Evolutionary conservation across 495 filamentous ascomycete genomes (phyloP).

Genomic region (Apodospora peruviana): DNA sequence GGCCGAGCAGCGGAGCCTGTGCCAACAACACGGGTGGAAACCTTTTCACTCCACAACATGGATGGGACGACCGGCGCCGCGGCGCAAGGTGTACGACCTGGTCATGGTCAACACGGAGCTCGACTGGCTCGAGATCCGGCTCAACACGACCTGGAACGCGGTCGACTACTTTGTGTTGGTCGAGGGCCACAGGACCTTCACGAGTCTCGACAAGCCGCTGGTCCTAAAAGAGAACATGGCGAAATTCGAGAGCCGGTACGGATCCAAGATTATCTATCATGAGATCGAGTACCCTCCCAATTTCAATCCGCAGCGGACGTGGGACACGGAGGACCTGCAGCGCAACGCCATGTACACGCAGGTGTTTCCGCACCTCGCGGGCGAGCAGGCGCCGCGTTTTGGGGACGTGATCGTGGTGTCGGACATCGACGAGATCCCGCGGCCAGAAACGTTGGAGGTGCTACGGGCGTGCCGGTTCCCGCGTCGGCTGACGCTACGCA

Average conservation of each 20-base stretch:
- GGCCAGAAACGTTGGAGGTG: constrained; percentile 36
- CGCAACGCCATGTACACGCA: constrained; percentile 46
- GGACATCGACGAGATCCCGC: constrained; percentile 51
- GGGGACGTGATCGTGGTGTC: constrained; percentile 42
- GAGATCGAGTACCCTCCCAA: constrained; percentile 38
- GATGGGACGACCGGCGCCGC: too few species aligned
- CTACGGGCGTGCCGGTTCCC: constrained; percentile 48
- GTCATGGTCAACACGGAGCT: constrained; percentile 51
- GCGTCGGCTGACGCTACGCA: constrained; percentile 45
- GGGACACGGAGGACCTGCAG: constrained; percentile 47
- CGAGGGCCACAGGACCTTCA: constrained; percentile 46
- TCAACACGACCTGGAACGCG: constrained; percentile 42
- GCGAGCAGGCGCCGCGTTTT: constrained; percentile 18
- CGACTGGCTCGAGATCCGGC: constrained; percentile 53
- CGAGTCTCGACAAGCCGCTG: constrained; percentile 43
- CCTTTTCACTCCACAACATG: constrained; percentile 15
- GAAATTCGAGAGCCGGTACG: constrained; percentile 35
- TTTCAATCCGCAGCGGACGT: constrained; percentile 30
- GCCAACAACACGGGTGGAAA: constrained; percentile 36
- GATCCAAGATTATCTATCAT: constrained; percentile 50
- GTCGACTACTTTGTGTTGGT: constrained; percentile 57
- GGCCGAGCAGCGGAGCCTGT: constrained; percentile 29
- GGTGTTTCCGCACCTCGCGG: constrained; percentile 38
- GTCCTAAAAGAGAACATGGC: constrained; percentile 35
- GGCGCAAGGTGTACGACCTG: constrained; percentile 51